phyloP scores from a whole-genome alignment of 1,139 yeast species.

The Yamadazyma diddensiae region DNA sequence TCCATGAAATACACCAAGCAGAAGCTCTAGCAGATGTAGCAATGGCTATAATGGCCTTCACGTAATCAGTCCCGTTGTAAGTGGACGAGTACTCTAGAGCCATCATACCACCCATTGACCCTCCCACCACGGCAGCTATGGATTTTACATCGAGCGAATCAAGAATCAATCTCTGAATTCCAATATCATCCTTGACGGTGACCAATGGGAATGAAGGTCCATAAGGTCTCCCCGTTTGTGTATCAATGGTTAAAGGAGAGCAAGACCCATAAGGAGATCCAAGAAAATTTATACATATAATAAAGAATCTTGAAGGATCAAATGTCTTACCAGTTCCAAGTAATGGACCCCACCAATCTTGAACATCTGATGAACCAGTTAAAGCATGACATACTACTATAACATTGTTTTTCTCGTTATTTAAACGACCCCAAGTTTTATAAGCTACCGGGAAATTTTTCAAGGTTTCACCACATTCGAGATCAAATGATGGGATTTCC shows the following conservation, averaged over 20 bases:
- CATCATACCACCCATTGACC: conserved; percentile 99
- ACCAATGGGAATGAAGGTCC: conserved; percentile 96
- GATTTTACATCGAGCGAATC: conserved; percentile 71
- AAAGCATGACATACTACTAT: conserved; percentile 91
- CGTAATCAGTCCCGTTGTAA: conserved; percentile 68
- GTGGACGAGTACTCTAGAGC: conserved; percentile 78
- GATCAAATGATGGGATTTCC: conserved; percentile 67
- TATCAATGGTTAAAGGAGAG: conserved; percentile 79
- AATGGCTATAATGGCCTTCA: conserved; percentile 70
- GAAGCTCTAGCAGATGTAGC: conserved; percentile 95
- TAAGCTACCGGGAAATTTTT: conserved; percentile 85
- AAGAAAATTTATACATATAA: conserved; percentile 82
- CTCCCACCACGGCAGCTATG: conserved; percentile 87
- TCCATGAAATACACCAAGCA: conserved; percentile 99
- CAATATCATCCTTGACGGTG: conserved; percentile 87
- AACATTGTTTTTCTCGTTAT: conserved; percentile 64
- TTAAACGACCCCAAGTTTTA: conserved; percentile 90
- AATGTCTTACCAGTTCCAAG: conserved; percentile 84
- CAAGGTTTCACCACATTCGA: conserved; percentile 82
- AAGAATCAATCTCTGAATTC: conserved; percentile 71
- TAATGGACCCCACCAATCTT: conserved; percentile 99
- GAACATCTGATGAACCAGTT: conserved; percentile 92
- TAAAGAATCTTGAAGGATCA: conserved; percentile 83
- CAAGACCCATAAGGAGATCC: conserved; percentile 98
- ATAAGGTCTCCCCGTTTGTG: conserved; percentile 67